phyloP scores from a whole-genome alignment of 176 grass and related monocot genomes.

The Rhynchospora pubera region DNA sequence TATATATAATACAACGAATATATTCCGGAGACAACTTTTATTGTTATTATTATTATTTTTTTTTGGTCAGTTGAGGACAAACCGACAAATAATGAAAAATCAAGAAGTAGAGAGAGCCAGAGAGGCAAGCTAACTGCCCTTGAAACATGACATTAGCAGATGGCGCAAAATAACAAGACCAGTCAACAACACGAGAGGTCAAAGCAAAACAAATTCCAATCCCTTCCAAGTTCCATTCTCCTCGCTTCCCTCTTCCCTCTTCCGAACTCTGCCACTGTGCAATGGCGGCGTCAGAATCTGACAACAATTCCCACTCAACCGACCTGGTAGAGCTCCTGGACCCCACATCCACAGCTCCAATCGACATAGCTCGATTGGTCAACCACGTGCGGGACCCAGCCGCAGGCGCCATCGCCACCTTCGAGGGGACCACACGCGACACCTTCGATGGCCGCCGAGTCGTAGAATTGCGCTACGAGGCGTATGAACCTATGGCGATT shows the following conservation, averaged over 20 bases:
- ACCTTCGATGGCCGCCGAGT: constrained; percentile 70
- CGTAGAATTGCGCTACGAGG: constrained; percentile 88
- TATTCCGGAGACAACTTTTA: too few relatives aligned
- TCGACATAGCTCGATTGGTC: constrained; percentile 51
- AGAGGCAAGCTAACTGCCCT: too few relatives aligned
- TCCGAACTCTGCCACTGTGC: constrained; percentile 3
- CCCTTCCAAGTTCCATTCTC: background rate
- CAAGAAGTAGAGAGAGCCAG: too few relatives aligned
- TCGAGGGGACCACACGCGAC: constrained; percentile 85
- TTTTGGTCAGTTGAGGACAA: too few relatives aligned
- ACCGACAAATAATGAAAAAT: too few relatives aligned
- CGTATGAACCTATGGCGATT: constrained; percentile 70
- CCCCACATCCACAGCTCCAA: constrained; percentile 27
- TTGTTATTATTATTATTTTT: too few relatives aligned
- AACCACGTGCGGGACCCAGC: constrained; percentile 72
- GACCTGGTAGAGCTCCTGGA: constrained; percentile 75
- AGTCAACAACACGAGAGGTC: background rate
- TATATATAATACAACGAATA: too few relatives aligned
- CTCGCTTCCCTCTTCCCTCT: constrained; percentile 20
- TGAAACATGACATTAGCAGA: too few relatives aligned
- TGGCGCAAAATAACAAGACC: background rate
- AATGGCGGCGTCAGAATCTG: constrained; percentile 14
- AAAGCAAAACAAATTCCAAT: background rate
- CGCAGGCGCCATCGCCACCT: constrained; percentile 86
- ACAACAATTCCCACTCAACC: background rate